Conservation (phyloP, 2,329 filamentous ascomycete genomes). For the Didymella glomerata region DNA sequence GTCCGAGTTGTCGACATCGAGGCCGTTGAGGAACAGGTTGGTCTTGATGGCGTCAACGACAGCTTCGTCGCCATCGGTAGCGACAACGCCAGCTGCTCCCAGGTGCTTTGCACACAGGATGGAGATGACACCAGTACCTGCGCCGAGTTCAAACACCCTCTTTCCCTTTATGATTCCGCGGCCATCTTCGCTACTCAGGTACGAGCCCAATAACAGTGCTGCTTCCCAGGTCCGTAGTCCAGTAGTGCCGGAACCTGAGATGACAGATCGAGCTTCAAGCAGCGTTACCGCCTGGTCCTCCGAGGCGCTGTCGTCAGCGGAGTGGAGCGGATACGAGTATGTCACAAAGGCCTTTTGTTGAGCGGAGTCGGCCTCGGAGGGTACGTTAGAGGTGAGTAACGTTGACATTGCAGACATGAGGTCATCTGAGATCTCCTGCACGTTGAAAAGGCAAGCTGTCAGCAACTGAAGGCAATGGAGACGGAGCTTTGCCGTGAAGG, state of each 20-base stretch:
- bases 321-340: constrained; percentile 60
- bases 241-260: constrained; percentile 76
- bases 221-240: constrained; percentile 85
- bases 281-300: constrained; percentile 63
- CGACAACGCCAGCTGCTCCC: constrained; percentile 65
- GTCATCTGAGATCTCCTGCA: constrained; percentile 82
- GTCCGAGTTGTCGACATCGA: constrained; percentile 59
- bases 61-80: constrained; percentile 77
- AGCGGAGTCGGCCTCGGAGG: constrained; percentile 70
- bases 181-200: constrained; percentile 62
- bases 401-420: constrained; percentile 74
- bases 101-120: constrained; percentile 77
- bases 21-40: constrained; percentile 73
- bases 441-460: constrained; percentile 31
- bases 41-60: constrained; percentile 73
- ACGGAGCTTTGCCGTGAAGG: background rate
- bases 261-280: constrained; percentile 72
- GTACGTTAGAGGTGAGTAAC: constrained; percentile 70
- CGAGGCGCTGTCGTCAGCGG: constrained; percentile 26
- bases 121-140: constrained; percentile 78
- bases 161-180: constrained; percentile 60
- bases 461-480: constrained; percentile 26
- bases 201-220: constrained; percentile 75
- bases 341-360: constrained; percentile 80
- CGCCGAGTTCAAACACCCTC: constrained; percentile 74